Base-by-base conservation (phyloP, 768 basidiomycete genomes). In the Mycena galopus region DNA sequence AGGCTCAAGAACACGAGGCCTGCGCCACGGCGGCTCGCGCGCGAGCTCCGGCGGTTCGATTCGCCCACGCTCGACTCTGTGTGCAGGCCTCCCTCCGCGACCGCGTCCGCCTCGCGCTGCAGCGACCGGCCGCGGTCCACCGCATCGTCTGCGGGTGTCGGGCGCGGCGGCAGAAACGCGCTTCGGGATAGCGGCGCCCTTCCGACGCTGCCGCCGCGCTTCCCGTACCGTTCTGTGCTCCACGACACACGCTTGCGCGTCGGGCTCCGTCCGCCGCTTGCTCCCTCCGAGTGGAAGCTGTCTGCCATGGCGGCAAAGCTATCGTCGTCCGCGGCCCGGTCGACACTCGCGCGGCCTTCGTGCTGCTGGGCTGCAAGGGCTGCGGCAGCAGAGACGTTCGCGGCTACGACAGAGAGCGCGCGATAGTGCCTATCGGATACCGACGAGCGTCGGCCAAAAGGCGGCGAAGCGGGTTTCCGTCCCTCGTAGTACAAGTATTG, bases 401-500 rank as follows among this genome's bases (percentile, higher is more conserved):
- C 90, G 0, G 93, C 94, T 0, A 91, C 91, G 4, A 84, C 84
- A 0, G 93, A 91, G 60, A 94, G 80, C 0, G 91, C 88, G 51
- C 92, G 93, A 74, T 94, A 94, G 71, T 89, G 90, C 23, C 81
- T 73, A 69, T 80, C 79, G 8, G 87, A 85, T 12, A 50, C 79
- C 17, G 89, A 81, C 32, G 87, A 88, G 37, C 85, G 64, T 60
- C 81, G 86, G 23, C 79, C 75, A 63, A 85, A 81, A 10, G 75
- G 79, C 27, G 81, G 73, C 10, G 81, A 78, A 1, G 84, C 81
- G 62, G 83, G 84, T 35, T 81, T 78, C 21, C 81, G 79, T 27
- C 80, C 79, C 50, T 85, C 82, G 77, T 96, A 97, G 83, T 97
- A 94, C 78, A 91, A 84, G 83, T 92, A 99, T 80, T 99, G 97